A percentile compares a stretch with the other conserved stretches of the same genome.
Conservation (phyloP, 73 alveolate genomes). For the Paramecium pentaurelia region DNA sequence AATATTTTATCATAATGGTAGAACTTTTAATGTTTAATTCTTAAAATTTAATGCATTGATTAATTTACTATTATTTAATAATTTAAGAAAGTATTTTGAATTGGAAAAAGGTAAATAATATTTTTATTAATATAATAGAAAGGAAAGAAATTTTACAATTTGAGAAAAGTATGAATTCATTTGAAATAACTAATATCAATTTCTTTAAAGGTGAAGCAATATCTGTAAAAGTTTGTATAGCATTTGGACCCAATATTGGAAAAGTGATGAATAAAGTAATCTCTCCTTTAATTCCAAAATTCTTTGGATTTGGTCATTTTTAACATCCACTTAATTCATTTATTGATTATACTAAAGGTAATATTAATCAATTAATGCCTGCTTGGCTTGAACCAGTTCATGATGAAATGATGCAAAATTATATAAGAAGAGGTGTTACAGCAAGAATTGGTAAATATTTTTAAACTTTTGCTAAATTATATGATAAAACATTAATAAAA, state of each 20-base stretch:
- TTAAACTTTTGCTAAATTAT: neutral
- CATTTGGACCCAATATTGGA: conserved; percentile 31
- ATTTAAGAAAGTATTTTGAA: conserved; percentile 23
- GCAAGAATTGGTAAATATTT: conserved; percentile 15
- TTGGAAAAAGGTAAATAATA: neutral
- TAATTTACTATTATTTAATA: neutral
- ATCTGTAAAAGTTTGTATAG: neutral
- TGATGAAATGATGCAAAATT: conserved; percentile 39
- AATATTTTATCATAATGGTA: neutral
- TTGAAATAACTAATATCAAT: conserved; percentile 6
- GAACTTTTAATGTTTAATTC: conserved; percentile 17
- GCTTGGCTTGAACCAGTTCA: conserved; percentile 25
- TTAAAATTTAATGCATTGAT: neutral
- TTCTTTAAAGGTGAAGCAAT: conserved; percentile 18
- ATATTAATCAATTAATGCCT: conserved; percentile 7
- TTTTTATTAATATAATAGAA: neutral
- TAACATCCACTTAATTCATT: neutral
- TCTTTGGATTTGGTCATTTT: neutral
- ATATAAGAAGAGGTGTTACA: conserved; percentile 28
- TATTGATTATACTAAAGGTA: conserved; percentile 23
- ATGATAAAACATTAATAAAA: neutral
- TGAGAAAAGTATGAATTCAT: conserved; percentile 12
- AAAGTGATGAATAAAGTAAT: neutral
- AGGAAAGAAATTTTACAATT: neutral
- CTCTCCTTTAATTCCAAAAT: neutral